Conservation (phyloP, 257 asterid species). For the Coffea canephora region DNA sequence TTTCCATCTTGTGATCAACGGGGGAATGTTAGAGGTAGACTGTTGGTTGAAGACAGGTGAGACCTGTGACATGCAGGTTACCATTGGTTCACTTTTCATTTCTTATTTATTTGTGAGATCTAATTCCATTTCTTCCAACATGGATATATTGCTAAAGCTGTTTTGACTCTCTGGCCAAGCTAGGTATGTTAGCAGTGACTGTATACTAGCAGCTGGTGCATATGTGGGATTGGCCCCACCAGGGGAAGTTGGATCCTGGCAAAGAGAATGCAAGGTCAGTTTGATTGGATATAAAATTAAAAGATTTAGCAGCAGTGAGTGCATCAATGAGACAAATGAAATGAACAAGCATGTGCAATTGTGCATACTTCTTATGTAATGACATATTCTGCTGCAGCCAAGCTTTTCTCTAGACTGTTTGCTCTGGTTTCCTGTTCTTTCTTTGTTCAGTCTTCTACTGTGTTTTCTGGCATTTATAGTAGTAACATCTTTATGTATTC, state of each 20-base stretch:
- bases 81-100: not conserved
- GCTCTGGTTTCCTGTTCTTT: not conserved
- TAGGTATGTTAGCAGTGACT: conserved; percentile 40
- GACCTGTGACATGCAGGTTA: not conserved
- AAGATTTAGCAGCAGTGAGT: not conserved
- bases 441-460: not conserved
- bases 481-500: not conserved
- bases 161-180: conserved; percentile 27
- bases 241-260: conserved; percentile 74
- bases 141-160: not conserved
- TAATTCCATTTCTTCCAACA: not conserved
- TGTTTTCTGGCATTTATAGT: not conserved
- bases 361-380: not conserved
- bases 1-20: conserved; percentile 53
- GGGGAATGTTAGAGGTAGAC: conserved; percentile 52
- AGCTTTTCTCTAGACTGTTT: not conserved
- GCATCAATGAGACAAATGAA: not conserved
- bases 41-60: conserved; percentile 62
- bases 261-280: conserved; percentile 76
- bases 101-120: not conserved
- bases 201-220: conserved; percentile 48
- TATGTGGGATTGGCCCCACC: conserved; percentile 70
- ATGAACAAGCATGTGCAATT: not conserved
- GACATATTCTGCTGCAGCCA: not conserved
- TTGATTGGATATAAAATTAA: not conserved